Evolutionary conservation across 1,139 yeast genomes (phyloP).

Genomic region (Suhomyces coccinellae): DNA sequence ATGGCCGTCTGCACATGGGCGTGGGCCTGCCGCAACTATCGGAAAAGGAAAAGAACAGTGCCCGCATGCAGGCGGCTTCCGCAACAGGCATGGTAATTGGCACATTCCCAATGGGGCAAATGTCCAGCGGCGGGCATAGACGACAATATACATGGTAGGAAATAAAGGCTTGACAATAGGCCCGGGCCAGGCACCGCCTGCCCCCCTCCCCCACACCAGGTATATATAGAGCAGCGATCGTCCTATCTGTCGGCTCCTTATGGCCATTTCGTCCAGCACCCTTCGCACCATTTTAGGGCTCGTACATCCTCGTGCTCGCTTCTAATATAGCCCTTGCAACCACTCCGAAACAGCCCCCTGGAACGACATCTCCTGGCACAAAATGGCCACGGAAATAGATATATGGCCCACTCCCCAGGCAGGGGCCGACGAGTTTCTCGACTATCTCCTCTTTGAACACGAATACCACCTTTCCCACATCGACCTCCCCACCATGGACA

Average conservation of each 20-base stretch:
- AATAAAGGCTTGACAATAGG: not conserved
- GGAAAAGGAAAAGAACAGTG: not conserved
- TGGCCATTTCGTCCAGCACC: not conserved
- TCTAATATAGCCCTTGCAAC: slow-evolving; percentile 1
- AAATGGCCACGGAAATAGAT: slow-evolving; percentile 3
- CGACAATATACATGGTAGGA: not conserved
- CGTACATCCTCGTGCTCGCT: not conserved
- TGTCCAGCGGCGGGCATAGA: not conserved
- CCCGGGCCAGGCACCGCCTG: slow-evolving; percentile 2
- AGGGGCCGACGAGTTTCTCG: slow-evolving; percentile 6
- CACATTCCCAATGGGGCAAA: not conserved
- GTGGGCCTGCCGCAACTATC: not conserved
- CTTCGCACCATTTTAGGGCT: not conserved
- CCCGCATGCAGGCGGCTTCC: slow-evolving; percentile 1
- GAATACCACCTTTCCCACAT: slow-evolving; percentile 1
- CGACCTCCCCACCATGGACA: slow-evolving; percentile 6
- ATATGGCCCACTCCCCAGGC: not conserved
- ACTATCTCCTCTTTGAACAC: slow-evolving; percentile 10
- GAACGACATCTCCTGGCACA: not conserved
- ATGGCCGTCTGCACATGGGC: too few species aligned
- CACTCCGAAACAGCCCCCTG: slow-evolving; percentile 3
- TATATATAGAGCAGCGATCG: not conserved
- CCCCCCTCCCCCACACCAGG: slow-evolving; percentile 2
- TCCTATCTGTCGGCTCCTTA: not conserved
- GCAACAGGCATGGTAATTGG: slow-evolving; percentile 1